Percentiles rank a stretch among this genome's conserved stretches.
Conservation (phyloP, 805 yeast species). For the Clavispora carvajalis region DNA sequence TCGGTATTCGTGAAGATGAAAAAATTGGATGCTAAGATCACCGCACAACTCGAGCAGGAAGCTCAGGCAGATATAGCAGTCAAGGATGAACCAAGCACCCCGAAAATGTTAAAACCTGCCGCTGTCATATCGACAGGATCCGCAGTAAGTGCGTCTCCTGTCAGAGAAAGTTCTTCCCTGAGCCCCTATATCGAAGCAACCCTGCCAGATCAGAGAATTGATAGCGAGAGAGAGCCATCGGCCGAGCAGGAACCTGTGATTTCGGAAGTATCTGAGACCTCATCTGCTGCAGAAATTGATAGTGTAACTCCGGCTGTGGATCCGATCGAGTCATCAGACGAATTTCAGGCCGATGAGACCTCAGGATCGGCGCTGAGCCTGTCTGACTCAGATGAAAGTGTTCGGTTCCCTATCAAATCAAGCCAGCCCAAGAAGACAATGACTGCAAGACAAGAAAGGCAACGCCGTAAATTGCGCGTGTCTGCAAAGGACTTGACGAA, state of each 20-base stretch:
- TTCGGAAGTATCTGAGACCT: too few species aligned
- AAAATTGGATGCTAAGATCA: conserved; percentile 16
- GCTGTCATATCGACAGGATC: background rate
- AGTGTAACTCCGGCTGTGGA: background rate
- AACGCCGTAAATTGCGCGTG: background rate
- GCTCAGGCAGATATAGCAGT: background rate
- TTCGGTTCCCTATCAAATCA: background rate
- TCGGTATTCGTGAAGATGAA: conserved; percentile 19
- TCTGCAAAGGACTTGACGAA: background rate
- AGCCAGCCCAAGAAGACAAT: background rate
- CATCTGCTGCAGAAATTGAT: too few species aligned
- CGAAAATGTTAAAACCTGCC: background rate
- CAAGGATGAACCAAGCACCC: conserved; percentile 5
- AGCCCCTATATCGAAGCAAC: background rate
- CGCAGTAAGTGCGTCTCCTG: background rate
- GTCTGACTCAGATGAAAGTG: background rate
- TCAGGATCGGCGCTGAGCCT: background rate
- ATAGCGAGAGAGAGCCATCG: too few species aligned
- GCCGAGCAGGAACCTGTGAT: too few species aligned
- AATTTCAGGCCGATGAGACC: background rate
- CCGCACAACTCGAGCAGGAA: conserved; percentile 2
- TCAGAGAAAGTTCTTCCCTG: too few species aligned
- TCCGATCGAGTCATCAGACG: background rate
- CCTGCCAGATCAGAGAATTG: too few species aligned
- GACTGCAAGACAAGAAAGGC: background rate